Evolutionary conservation across 192 early-diverging fungal species (phyloP).

Genomic region (Gigaspora rosea): DNA sequence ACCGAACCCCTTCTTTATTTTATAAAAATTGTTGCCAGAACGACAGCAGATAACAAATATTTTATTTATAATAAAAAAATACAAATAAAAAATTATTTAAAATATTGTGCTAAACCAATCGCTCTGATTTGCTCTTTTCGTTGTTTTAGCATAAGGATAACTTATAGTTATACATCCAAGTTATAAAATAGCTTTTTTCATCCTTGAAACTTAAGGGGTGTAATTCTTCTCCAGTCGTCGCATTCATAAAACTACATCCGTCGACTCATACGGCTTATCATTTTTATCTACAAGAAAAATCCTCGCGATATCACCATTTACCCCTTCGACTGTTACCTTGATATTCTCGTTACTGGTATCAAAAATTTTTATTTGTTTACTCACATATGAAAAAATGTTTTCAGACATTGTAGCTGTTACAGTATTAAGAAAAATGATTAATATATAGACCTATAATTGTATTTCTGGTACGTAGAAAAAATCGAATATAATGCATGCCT

Average conservation of each 20-base stretch:
- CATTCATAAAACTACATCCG: neutral
- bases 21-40: too few relatives aligned
- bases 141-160: neutral
- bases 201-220: neutral
- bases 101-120: neutral
- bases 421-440: neutral
- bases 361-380: neutral
- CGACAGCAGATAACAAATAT: too few relatives aligned
- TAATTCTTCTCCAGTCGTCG: neutral
- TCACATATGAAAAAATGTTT: neutral
- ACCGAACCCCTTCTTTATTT: too few relatives aligned
- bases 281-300: neutral
- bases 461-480: too few relatives aligned
- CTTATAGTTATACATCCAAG: slow-evolving; percentile 10
- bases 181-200: slow-evolving; percentile 9
- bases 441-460: neutral
- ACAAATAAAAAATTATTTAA: neutral
- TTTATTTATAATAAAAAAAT: too few relatives aligned
- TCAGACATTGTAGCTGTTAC: neutral
- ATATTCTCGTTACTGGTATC: neutral
- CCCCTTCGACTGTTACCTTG: neutral
- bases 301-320: slow-evolving; percentile 14
- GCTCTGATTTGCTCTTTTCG: neutral
- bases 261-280: neutral
- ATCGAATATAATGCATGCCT: too few relatives aligned